Evolutionary conservation across 805 yeast species (phyloP).

Genomic region (Candida stauntonica): DNA sequence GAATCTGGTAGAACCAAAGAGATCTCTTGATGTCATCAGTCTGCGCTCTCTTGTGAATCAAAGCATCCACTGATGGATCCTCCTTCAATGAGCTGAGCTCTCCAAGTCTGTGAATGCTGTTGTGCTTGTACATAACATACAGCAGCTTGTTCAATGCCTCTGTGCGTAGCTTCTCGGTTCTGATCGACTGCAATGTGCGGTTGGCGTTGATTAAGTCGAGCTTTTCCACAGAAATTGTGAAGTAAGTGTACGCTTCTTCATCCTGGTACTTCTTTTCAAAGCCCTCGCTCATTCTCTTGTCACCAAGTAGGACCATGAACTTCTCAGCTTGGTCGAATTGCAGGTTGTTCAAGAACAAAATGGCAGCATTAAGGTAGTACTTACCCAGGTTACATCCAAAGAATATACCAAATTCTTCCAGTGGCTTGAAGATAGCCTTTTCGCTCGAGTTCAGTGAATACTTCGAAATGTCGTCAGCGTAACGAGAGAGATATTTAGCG

Average conservation of each 20-base stretch:
- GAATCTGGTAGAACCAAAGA: slow-evolving; percentile 43
- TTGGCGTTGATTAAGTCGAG: slow-evolving; percentile 32
- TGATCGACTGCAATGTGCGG: slow-evolving; percentile 28
- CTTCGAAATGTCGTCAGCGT: slow-evolving; percentile 28
- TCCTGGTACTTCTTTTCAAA: slow-evolving; percentile 22
- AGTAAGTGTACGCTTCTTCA: slow-evolving; percentile 22
- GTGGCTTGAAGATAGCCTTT: slow-evolving; percentile 18
- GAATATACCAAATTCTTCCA: slow-evolving; percentile 24
- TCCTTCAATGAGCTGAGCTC: slow-evolving; percentile 42
- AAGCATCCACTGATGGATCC: slow-evolving; percentile 37
- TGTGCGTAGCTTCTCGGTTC: slow-evolving; percentile 12
- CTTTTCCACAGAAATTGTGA: slow-evolving; percentile 28
- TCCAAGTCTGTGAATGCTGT: slow-evolving; percentile 36
- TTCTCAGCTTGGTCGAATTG: slow-evolving; percentile 33
- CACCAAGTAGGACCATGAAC: slow-evolving; percentile 28
- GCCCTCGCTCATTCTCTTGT: slow-evolving; percentile 19
- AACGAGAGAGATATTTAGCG: slow-evolving; percentile 27
- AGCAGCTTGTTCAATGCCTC: slow-evolving; percentile 33
- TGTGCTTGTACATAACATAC: slow-evolving; percentile 34
- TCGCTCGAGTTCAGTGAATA: slow-evolving; percentile 23
- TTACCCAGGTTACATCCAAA: slow-evolving; percentile 30
- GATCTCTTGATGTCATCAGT: slow-evolving; percentile 29
- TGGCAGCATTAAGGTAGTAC: slow-evolving; percentile 36
- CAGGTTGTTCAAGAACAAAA: slow-evolving; percentile 31
- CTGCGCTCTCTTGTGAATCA: slow-evolving; percentile 32